phyloP scores from a whole-genome alignment of 192 early-diverging fungal species.

The Coemansia sp. region DNA sequence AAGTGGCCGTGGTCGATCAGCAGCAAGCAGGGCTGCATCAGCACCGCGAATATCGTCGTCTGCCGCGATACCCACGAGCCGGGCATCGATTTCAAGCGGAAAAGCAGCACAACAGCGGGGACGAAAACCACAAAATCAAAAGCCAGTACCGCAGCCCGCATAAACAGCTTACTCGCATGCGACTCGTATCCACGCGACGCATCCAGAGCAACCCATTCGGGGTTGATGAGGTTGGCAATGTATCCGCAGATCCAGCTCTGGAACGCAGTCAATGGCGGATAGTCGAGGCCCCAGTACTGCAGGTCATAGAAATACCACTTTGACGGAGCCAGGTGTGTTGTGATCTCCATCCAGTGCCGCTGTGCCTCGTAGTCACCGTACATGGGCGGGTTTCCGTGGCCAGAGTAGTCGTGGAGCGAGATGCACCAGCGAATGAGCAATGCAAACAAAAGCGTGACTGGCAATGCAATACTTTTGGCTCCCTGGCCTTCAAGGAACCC shows the following conservation, averaged over 20 bases:
- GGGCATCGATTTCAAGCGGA: constrained; percentile 21
- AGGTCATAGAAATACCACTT: constrained; percentile 90
- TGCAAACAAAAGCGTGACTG: constrained; percentile 45
- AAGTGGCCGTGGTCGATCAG: constrained; percentile 97
- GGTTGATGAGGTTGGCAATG: constrained; percentile 70
- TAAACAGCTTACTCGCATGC: constrained; percentile 75
- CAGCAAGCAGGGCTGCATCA: constrained; percentile 84
- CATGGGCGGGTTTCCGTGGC: constrained; percentile 67
- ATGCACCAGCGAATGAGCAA: constrained; percentile 66
- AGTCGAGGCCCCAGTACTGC: constrained; percentile 95
- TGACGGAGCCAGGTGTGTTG: constrained; percentile 65
- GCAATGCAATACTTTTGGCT: constrained; percentile 29
- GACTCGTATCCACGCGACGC: constrained; percentile 82
- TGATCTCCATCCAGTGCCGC: constrained; percentile 98
- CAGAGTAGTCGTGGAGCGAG: constrained; percentile 71
- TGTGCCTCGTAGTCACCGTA: constrained; percentile 98
- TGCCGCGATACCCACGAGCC: constrained; percentile 30
- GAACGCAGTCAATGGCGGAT: constrained; percentile 94
- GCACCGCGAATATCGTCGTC: constrained; percentile 55
- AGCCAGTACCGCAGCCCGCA: constrained; percentile 76
- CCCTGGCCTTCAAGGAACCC: constrained; percentile 27
- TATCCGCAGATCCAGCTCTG: constrained; percentile 82
- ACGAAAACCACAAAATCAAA: constrained; percentile 75
- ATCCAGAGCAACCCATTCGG: constrained; percentile 81
- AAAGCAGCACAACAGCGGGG: constrained; percentile 70